A percentile compares a stretch with the other conserved stretches of the same genome.
Evolutionary conservation across 257 asterid genomes (phyloP).

Genomic region (Cordia subcordata): DNA sequence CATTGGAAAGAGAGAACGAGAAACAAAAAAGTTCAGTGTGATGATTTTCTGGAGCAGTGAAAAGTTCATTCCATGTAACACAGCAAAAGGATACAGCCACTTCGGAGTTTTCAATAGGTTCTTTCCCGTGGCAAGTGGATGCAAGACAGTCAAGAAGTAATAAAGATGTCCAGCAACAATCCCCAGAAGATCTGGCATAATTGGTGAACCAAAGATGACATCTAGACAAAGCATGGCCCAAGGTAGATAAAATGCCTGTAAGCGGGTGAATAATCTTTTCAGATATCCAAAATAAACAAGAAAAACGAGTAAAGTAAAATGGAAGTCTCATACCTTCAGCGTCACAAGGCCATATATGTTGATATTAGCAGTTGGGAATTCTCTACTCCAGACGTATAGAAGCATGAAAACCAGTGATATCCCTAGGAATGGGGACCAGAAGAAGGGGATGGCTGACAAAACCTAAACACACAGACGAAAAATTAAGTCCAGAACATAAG

Average conservation of each 20-base stretch:
- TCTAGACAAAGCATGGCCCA: conserved; percentile 96
- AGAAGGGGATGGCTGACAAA: conserved; percentile 63
- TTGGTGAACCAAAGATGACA: conserved; percentile 77
- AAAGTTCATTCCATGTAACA: neutral
- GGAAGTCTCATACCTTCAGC: conserved; percentile 56
- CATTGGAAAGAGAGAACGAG: too few relatives aligned
- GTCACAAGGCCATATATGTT: conserved; percentile 81
- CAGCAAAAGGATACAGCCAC: conserved; percentile 78
- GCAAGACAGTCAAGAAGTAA: conserved; percentile 84
- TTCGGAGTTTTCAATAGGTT: conserved; percentile 64
- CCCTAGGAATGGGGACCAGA: conserved; percentile 68
- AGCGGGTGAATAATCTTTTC: neutral
- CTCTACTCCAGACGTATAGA: conserved; percentile 94
- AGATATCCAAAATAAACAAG: too few relatives aligned
- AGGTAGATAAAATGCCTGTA: conserved; percentile 92
- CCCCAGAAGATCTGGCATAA: conserved; percentile 76
- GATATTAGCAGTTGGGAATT: conserved; percentile 77
- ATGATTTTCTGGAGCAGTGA: too few relatives aligned
- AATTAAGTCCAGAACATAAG: too few relatives aligned
- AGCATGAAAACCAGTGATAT: conserved; percentile 95
- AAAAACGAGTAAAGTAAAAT: neutral
- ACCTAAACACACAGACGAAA: conserved; percentile 43
- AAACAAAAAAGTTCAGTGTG: neutral
- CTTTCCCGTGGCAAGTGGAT: conserved; percentile 91
- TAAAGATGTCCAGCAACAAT: conserved; percentile 87